Evolutionary conservation across 2,329 filamentous ascomycete species (phyloP).

Genomic region (Aureobasidium sp.): DNA sequence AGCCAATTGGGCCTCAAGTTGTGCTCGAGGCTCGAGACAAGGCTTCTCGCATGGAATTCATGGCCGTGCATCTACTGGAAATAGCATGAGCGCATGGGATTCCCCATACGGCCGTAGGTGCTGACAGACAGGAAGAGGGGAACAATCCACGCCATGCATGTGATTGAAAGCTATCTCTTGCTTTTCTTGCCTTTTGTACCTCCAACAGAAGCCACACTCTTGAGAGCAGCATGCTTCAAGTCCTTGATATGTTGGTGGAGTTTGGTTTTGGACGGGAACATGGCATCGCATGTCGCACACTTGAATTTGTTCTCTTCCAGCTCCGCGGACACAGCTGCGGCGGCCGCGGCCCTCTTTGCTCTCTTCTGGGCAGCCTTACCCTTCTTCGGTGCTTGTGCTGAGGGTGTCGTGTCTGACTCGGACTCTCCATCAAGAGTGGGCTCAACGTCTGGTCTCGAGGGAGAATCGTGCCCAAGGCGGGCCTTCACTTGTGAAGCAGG

Average conservation of each 20-base stretch:
- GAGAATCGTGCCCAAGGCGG: constrained; percentile 23
- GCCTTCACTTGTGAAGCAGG: constrained; percentile 34
- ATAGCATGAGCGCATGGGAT: not conserved
- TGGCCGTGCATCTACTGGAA: not conserved
- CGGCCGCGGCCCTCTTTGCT: constrained; percentile 37
- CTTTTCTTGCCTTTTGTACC: constrained; percentile 25
- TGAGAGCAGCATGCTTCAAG: constrained; percentile 53
- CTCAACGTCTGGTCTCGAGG: not conserved
- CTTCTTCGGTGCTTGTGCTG: constrained; percentile 25
- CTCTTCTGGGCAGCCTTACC: constrained; percentile 43
- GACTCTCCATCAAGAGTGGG: constrained; percentile 18
- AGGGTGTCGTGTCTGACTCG: constrained; percentile 19
- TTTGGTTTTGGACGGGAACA: constrained; percentile 65
- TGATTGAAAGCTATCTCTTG: constrained; percentile 19
- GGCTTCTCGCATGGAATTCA: not conserved
- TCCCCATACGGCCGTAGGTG: not conserved
- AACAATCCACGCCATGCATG: not conserved
- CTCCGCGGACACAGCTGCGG: constrained; percentile 30
- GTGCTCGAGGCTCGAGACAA: not conserved
- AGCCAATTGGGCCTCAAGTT: not conserved
- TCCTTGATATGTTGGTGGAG: constrained; percentile 67
- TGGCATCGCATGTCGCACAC: constrained; percentile 70
- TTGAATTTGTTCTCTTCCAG: constrained; percentile 44
- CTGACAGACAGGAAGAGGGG: constrained; percentile 16
- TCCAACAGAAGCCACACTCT: constrained; percentile 18